phyloP scores from a whole-genome alignment of 495 filamentous ascomycete genomes.

The Podospora australis region DNA sequence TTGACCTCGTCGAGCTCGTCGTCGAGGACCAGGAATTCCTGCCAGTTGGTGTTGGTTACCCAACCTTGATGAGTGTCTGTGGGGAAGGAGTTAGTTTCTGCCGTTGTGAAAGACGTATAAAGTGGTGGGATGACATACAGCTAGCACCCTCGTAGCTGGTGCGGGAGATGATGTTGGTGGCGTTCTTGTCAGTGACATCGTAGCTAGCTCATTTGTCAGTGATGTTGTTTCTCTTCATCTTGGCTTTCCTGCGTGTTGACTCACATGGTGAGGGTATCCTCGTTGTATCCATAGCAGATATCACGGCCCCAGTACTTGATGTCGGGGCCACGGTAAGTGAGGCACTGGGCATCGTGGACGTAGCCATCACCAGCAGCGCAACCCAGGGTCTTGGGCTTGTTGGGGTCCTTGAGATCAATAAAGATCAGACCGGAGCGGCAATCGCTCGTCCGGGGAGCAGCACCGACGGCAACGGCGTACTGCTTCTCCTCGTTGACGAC shows the following conservation, averaged over 20 bases:
- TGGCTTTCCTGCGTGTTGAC: too few relatives aligned
- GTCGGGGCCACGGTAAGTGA: conserved; percentile 50
- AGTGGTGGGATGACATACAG: conserved; percentile 26
- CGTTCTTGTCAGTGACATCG: conserved; percentile 48
- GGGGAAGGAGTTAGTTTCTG: background rate
- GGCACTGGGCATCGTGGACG: conserved; percentile 52
- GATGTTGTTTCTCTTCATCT: too few relatives aligned
- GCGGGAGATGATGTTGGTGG: conserved; percentile 42
- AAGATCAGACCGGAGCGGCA: conserved; percentile 44
- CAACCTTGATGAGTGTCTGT: conserved; percentile 46
- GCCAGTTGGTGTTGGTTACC: conserved; percentile 37
- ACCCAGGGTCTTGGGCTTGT: conserved; percentile 42
- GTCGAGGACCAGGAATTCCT: conserved; percentile 45
- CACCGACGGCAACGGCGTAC: conserved; percentile 39
- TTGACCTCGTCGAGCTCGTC: conserved; percentile 51
- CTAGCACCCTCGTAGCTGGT: conserved; percentile 47
- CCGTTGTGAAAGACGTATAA: background rate
- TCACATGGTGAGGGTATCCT: conserved; percentile 35
- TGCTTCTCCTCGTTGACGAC: conserved; percentile 42
- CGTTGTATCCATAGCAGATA: conserved; percentile 53
- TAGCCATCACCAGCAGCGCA: conserved; percentile 46
- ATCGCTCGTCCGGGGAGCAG: conserved; percentile 28
- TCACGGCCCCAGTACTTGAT: conserved; percentile 41
- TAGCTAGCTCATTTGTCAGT: conserved; percentile 23
- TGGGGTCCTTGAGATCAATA: conserved; percentile 41